Evolutionary conservation across 805 yeast species (phyloP), one percentile per base, ranked within the genome.

Genomic region (Lipomyces lipofer): DNA sequence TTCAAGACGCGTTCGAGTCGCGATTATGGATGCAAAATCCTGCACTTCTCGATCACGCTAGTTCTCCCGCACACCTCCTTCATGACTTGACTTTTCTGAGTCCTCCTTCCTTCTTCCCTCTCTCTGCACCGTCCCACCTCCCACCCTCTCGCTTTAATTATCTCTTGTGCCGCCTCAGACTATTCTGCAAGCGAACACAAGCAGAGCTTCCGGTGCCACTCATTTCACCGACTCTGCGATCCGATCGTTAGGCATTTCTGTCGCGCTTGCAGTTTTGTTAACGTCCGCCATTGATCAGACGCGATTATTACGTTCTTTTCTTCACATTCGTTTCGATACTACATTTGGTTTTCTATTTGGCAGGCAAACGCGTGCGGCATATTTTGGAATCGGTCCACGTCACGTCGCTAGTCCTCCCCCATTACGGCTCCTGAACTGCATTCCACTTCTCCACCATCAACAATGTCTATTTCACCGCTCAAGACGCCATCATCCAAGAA

Each of bases 191-290:
- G 25, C 9, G 40, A 1, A 25, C 40, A 36, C 10, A 10, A 36
- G 40, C 40, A 17, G 40, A 36, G 40, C 49, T 22, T 45, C 35
- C 43, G 54, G 49, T 50, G 49, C 49, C 49, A 44, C 49, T 50
- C 54, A 22, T 44, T 50, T 44, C 49, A 38, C 49, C 49, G 49
- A 29, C 32, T 27, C 48, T 28, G 29, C 39, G 25, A 15, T 36
- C 40, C 40, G 22, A 21, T 36, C 40, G 40, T 36, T 36, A 36
- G n/a, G 17, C 12, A 29, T 9, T 13, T 9, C 33, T 13, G 33
- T 29, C 33, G 33, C 33, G 33, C 33, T 13, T 8, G 24, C 13
- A 9, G 30, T 25, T 8, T 25, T 25, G 29, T 40, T 25, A 9
- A 22, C 13, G 21, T 8, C 17, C n/a, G 15, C 30, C 15, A 17